Percentiles rank a stretch among this genome's conserved stretches.
These are phyloP conservation scores for Aquilaria sinensis DNA, from an alignment of 345 rosid genomes.

Conservation along the genomic window DNA sequence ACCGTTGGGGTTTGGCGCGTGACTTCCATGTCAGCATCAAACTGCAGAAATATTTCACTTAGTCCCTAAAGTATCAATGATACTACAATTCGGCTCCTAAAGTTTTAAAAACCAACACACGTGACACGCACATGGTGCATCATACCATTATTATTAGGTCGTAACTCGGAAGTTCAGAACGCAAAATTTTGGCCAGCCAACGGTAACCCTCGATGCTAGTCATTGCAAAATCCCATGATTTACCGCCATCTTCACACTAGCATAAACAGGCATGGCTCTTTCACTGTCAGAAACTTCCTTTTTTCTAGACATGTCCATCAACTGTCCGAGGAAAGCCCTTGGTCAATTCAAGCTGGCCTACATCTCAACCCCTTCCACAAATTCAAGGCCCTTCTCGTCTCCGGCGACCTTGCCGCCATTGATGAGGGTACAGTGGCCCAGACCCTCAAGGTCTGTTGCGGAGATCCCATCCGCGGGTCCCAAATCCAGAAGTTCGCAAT, in stretches of 20 bases:
- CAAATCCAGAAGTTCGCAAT: constrained; percentile 73
- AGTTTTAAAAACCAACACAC: too few species aligned
- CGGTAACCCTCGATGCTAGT: too few species aligned
- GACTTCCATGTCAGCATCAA: constrained; percentile 16
- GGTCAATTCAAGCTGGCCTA: constrained; percentile 17
- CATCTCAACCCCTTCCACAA: constrained; percentile 31
- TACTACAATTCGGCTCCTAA: too few species aligned
- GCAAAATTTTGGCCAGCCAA: too few species aligned
- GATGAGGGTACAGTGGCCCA: constrained; percentile 54
- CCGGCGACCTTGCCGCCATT: constrained; percentile 18
- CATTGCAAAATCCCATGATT: constrained; percentile 16
- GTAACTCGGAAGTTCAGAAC: too few species aligned
- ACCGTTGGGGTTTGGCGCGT: not conserved
- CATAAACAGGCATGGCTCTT: constrained; percentile 8
- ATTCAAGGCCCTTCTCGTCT: constrained; percentile 35
- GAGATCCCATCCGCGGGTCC: constrained; percentile 40
- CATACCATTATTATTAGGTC: too few species aligned
- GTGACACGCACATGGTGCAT: too few species aligned
- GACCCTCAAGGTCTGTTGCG: constrained; percentile 62
- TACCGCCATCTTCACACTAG: constrained; percentile 12
- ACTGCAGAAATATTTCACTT: too few species aligned
- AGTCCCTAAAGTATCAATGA: too few species aligned
- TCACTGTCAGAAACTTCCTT: not conserved
- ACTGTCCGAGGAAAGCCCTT: constrained; percentile 29
- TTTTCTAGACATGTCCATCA: constrained; percentile 20